Base-by-base conservation (phyloP, 139 green algal genomes). In the Coelastrella sp. region DNA sequence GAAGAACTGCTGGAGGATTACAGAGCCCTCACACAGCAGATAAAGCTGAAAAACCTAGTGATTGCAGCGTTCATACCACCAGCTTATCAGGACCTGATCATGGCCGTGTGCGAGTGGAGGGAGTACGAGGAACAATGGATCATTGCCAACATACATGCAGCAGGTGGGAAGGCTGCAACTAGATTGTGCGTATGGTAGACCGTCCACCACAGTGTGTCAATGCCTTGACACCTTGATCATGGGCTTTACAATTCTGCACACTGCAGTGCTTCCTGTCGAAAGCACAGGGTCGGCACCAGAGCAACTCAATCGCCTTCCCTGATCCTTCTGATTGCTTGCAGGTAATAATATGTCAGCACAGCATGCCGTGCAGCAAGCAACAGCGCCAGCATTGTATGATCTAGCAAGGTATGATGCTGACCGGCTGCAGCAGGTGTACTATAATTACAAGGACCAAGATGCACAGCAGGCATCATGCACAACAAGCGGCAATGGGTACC, bases 21-120 rank as follows among this genome's bases (percentile, higher is more conserved):
- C 89, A 89, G 94, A 79, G 89, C 93, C 4, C 91, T 97, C 20
- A 95, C 92, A 0, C 91, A 95, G 80, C 92, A 95, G 90, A 96
- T 97, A 85, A 96, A 97, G 92, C 89, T 97, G 24, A 96, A 96
- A 91, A 95, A 97, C 90, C 92, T 96, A 19, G 92, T 96, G 74
- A 97, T 97, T 65, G 94, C 95, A 8, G 95, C 92, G 66, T 97
- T 96, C 93, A 96, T 97, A 66, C 95, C 95, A 56, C 94, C 94
- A 15, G 92, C 94, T 61, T 96, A 96, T 91, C 95, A 97, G 84
- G 94, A 96, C 84, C 84, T 91, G 63, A 96, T 95, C 86, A 95
- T 96, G 93, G 82, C 59, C 17, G 10, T 76, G 24, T 90, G 85
- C 58, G 59, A 61, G 17, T 90, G 85, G 85, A 49, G 63, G 9